Conservation (phyloP, 1,284 basidiomycete genomes). For the Microbotryum silenes-acaulis region DNA sequence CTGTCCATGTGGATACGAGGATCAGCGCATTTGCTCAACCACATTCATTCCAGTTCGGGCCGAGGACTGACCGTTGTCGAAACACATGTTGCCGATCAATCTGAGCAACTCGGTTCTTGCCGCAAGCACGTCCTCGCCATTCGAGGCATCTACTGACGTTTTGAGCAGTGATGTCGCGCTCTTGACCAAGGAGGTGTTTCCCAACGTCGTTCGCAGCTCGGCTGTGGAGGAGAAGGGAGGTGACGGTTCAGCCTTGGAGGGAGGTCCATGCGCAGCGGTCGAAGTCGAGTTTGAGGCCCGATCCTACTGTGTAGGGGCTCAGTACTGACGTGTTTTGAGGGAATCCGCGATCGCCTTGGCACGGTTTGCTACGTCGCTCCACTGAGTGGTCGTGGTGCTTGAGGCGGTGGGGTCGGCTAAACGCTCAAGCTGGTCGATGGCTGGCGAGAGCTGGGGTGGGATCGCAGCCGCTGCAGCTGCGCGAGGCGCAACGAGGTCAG, state of each 20-base stretch:
- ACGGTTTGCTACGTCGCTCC: background rate
- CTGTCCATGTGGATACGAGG: background rate
- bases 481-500: no score
- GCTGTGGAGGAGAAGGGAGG: background rate
- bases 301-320: background rate
- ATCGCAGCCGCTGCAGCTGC: no score
- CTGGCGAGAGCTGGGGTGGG: no score
- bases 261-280: background rate
- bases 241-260: no score
- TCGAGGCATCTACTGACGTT: background rate
- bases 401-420: no score
- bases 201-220: constrained; percentile 2
- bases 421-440: no score
- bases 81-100: constrained; percentile 23
- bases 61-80: constrained; percentile 10
- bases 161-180: background rate
- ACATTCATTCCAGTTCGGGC: background rate
- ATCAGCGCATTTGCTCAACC: background rate
- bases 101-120: constrained; percentile 14
- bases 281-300: background rate
- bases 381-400: background rate
- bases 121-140: background rate
- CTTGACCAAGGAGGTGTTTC: background rate
- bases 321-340: constrained; percentile 7
- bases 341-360: constrained; percentile 8